Base-by-base conservation (phyloP, 768 basidiomycete species). In the Pleurotus citrinopileatus region DNA sequence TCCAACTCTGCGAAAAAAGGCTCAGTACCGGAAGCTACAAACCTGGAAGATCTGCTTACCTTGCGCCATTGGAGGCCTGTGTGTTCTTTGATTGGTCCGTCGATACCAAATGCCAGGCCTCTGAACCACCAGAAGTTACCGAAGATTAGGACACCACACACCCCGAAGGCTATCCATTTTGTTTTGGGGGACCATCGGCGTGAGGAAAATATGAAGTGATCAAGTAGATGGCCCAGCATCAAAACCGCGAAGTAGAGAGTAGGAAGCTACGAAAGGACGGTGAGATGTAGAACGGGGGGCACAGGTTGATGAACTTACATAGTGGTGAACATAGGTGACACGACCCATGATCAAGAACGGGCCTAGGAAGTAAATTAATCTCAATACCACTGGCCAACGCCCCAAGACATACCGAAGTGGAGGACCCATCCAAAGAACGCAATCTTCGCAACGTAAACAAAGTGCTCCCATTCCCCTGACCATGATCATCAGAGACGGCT, bases 341-440 rank as follows among this genome's bases (percentile, higher is more conserved):
- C 94, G 91, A 19, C 92, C 95, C 97, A 99, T 99, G 73, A 98
- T 86, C 60, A 98, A 73, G 86, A 98, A 99, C 1, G 96, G 96
- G 20, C 88, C 95, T 97, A 61, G 8, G 59, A 10, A 42, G 29
- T 28, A 28, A 2, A 26, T 52, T 26, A 58, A 34, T 9, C 43
- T 22, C 29, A 32, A 17, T n/a, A 15, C 20, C 13, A 52, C 20
- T 25, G 8, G 20, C 20, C 52, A 25, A 34, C 12, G 12, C 7
- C 17, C 17, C 19, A 26, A 34, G 1, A 73, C 89, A 63, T 60
- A 95, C 94, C 63, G 62, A 82, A 99, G 72, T 99, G 96, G 64
- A 98, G 78, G 15, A 79, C 72, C 96, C 96, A 98, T 6, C 97
- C 96, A 53, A 87, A 78, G 66, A 94, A 85, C 1, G 94, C 91